These are phyloP conservation scores for Fusarium subtropicale DNA, from an alignment of 2,329 filamentous ascomycete genomes.

Conservation along the genomic window DNA sequence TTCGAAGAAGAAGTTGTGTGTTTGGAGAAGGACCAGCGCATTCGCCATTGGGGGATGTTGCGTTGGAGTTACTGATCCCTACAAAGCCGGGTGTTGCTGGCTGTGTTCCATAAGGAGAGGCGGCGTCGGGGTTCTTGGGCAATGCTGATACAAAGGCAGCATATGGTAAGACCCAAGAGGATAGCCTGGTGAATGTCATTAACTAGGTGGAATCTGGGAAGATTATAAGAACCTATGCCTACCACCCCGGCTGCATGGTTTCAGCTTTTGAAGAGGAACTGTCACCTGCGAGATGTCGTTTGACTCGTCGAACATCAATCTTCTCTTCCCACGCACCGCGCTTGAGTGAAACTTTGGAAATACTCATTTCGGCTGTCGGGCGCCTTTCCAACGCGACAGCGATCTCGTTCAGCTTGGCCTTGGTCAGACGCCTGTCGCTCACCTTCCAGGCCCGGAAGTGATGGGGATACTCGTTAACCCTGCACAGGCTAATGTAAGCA, in stretches of 20 bases:
- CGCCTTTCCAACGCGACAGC: neutral
- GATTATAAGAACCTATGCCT: too few relatives aligned
- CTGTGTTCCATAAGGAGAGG: conserved; percentile 11
- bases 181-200: neutral
- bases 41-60: neutral
- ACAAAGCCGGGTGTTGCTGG: conserved; percentile 18
- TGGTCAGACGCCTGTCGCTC: neutral
- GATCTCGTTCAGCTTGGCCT: neutral
- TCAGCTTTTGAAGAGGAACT: neutral
- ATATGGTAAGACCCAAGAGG: conserved; percentile 23
- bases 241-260: neutral
- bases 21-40: conserved; percentile 15
- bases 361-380: neutral
- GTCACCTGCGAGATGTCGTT: neutral
- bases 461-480: neutral
- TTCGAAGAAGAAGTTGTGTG: conserved; percentile 18
- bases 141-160: conserved; percentile 12
- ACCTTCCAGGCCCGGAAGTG: neutral
- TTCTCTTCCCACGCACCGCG: neutral
- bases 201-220: too few relatives aligned
- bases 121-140: neutral
- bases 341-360: neutral
- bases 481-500: neutral
- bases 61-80: conserved; percentile 11
- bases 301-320: neutral